A percentile compares a stretch with the other conserved stretches of the same genome.
Evolutionary conservation across 108 stramenopile genomes (phyloP).

Genomic region (Cylindrotheca fusiformis): DNA sequence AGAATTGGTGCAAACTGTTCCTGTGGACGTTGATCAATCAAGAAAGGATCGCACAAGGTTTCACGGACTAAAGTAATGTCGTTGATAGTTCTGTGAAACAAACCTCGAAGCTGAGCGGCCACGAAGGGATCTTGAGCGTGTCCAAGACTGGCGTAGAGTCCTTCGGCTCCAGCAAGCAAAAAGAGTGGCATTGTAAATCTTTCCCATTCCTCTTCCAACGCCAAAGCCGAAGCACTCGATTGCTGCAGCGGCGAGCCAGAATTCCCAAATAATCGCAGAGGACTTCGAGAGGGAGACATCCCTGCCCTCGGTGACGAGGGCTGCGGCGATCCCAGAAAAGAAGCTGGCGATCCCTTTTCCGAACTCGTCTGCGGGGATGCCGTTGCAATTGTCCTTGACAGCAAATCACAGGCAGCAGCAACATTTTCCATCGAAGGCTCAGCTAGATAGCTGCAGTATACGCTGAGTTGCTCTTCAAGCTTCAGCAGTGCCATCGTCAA

Average conservation of each 20-base stretch:
- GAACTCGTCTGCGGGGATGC: neutral
- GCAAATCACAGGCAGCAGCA: neutral
- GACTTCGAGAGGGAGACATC: neutral
- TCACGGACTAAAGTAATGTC: neutral
- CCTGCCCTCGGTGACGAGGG: neutral
- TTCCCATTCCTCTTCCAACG: neutral
- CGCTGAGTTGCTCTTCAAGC: neutral
- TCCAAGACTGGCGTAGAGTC: neutral
- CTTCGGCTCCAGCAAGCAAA: neutral
- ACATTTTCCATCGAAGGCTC: neutral
- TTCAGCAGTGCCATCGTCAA: neutral
- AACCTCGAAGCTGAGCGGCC: neutral
- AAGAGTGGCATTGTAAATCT: neutral
- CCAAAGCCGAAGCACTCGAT: neutral
- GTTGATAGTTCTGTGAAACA: neutral
- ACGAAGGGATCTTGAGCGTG: neutral
- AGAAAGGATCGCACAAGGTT: slow-evolving; percentile 5
- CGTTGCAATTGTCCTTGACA: neutral
- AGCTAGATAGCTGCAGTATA: neutral
- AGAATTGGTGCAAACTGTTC: neutral
- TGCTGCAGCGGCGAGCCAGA: neutral
- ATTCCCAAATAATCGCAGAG: neutral
- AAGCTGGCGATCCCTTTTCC: neutral
- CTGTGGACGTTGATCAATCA: neutral
- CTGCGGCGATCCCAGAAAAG: neutral